Percentiles rank a stretch among this genome's conserved stretches.
These are phyloP conservation scores for Niveomyces coronatus DNA, from an alignment of 2,329 filamentous ascomycete species.

Conservation along the genomic window DNA sequence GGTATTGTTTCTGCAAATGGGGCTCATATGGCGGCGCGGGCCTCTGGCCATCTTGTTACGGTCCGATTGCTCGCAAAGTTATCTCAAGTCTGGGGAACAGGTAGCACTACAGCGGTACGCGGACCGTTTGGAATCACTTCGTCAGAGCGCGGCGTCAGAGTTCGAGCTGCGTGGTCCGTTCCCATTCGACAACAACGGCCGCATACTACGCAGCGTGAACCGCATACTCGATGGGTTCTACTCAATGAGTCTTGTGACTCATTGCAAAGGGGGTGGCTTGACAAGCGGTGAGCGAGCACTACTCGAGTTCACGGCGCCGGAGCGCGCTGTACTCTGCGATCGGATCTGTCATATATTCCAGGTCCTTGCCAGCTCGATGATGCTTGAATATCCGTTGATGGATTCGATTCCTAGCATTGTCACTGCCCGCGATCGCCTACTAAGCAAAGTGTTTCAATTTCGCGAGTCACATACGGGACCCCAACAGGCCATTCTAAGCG, in stretches of 20 bases:
- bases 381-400: slow-evolving; percentile 78
- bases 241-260: slow-evolving; percentile 81
- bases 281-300: slow-evolving; percentile 69
- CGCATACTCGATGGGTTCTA: slow-evolving; percentile 82
- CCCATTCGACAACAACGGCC: slow-evolving; percentile 54
- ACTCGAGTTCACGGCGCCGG: slow-evolving; percentile 63
- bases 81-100: slow-evolving; percentile 77
- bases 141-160: slow-evolving; percentile 60
- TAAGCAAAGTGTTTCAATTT: slow-evolving; percentile 78
- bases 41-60: slow-evolving; percentile 66
- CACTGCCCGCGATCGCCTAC: slow-evolving; percentile 62
- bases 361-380: slow-evolving; percentile 78
- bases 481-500: background rate
- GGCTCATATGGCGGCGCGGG: slow-evolving; percentile 84
- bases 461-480: slow-evolving; percentile 45
- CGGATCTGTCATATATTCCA: slow-evolving; percentile 74
- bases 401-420: slow-evolving; percentile 72
- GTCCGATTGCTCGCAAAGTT: slow-evolving; percentile 46
- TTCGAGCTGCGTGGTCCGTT: slow-evolving; percentile 79
- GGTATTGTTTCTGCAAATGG: slow-evolving; percentile 80
- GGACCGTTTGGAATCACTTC: slow-evolving; percentile 58
- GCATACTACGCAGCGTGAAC: slow-evolving; percentile 64
- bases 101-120: slow-evolving; percentile 68
- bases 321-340: slow-evolving; percentile 67
- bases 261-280: slow-evolving; percentile 62